Evolutionary conservation across 1,139 yeast species (phyloP), one percentile per base, ranked within the genome.

Genomic region (Blastobotrys malaysiensis): DNA sequence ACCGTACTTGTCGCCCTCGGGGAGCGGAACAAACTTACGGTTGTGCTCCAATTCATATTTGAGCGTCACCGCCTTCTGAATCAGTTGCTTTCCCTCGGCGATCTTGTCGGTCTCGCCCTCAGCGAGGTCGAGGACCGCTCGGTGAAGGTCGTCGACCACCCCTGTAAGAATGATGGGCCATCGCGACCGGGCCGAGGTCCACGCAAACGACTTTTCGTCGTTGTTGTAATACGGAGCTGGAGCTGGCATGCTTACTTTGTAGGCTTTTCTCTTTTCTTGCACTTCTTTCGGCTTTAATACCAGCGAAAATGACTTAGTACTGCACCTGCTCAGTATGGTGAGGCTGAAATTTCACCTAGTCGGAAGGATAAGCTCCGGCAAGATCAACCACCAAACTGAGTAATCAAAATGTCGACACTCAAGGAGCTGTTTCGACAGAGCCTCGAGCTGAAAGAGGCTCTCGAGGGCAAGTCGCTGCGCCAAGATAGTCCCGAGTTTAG

Each of bases 151-250:
- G 27, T 79, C 80, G 52, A 87, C 76, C 36, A 84, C 82, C 22
- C 84, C 86, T 27, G 80, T 77, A 50, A 91, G 68, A 61, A 91
- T 88, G 53, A 82, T 82, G 36, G 96, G 95, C 97, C 98, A 93
- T 69, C 99, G 83, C 49, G 77, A 77, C 59, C 81, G 79, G 11
- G 88, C 88, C 0, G 98, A 90, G 36, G 82, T 77, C 66, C 79
- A 83, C 9, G 96, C 98, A 69, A 93, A 93, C 5, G 97, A 86
- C 57, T 78, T 78, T 49, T 75, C 70, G 66, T 89, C 95, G 68
- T 80, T 80, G 71, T 88, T 88, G 62, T 58, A 51, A 60, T 74
- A 74, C 11, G 73, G 72, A n/a, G 61, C 58, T 9, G 65, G 55
- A 26, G 48, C 50, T 36, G 46, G 18, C 19, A 43, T 18, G 7